A percentile compares a stretch with the other conserved stretches of the same genome.
These are phyloP conservation scores for Nakaseomyces uthaithaninus DNA, from an alignment of 1,139 yeast genomes.

Conservation along the genomic window DNA sequence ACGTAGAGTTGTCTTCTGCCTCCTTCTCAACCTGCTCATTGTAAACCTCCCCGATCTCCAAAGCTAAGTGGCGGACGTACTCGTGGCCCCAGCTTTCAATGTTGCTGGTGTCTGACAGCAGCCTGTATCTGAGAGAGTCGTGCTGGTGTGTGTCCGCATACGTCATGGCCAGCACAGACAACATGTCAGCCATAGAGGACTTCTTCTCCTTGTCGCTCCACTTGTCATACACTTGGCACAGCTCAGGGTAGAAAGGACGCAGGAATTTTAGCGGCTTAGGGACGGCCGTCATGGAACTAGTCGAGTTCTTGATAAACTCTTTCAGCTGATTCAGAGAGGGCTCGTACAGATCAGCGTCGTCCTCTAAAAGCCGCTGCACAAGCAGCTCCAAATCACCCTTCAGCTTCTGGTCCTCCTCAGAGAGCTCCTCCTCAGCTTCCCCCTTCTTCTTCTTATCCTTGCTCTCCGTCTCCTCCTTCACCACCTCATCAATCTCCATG, in stretches of 20 bases:
- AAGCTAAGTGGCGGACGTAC: conserved; percentile 88
- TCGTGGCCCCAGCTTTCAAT: conserved; percentile 97
- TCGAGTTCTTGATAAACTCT: conserved; percentile 76
- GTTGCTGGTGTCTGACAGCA: conserved; percentile 53
- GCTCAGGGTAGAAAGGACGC: conserved; percentile 71
- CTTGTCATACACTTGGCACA: conserved; percentile 55
- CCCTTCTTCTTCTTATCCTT: conserved; percentile 14
- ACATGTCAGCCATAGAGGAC: conserved; percentile 63
- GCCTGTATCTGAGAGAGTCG: conserved; percentile 74
- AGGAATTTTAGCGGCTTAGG: conserved; percentile 96
- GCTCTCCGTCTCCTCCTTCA: neutral
- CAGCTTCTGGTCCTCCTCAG: conserved; percentile 87
- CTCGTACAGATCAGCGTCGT: conserved; percentile 44
- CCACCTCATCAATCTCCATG: conserved; percentile 9
- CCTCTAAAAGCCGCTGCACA: conserved; percentile 63
- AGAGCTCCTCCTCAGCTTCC: conserved; percentile 65
- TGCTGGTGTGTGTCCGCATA: conserved; percentile 77
- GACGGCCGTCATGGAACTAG: conserved; percentile 98
- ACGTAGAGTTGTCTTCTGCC: conserved; percentile 28
- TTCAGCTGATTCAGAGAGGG: conserved; percentile 62
- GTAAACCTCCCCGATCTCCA: conserved; percentile 87
- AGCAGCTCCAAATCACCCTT: conserved; percentile 81
- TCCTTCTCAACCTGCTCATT: conserved; percentile 56
- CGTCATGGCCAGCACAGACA: conserved; percentile 94
- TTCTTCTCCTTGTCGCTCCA: conserved; percentile 48